Evolutionary conservation across 1,139 yeast species (phyloP).

Genomic region (Nakaseomyces kungkrabaensis): DNA sequence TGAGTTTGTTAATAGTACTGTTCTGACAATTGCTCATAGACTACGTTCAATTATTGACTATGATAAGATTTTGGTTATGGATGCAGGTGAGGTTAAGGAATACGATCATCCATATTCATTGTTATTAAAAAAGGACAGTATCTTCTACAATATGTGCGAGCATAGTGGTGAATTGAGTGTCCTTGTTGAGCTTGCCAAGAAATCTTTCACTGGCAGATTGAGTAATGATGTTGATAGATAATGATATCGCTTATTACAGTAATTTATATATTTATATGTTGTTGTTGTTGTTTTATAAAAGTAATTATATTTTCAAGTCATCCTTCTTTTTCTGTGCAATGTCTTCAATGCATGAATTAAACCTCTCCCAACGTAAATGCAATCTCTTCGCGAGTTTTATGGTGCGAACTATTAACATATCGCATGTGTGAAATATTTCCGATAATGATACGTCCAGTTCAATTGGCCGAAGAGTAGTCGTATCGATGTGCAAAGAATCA

Average conservation of each 20-base stretch:
- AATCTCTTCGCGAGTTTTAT: background rate
- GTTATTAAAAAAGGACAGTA: constrained; percentile 47
- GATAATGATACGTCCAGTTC: background rate
- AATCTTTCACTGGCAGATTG: constrained; percentile 29
- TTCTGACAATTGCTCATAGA: constrained; percentile 87
- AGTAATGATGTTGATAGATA: constrained; percentile 12
- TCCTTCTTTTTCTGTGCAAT: background rate
- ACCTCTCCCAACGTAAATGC: background rate
- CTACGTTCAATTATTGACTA: constrained; percentile 80
- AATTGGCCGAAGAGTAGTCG: background rate
- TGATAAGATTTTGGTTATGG: constrained; percentile 80
- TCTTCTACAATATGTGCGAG: constrained; percentile 75
- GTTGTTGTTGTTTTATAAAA: background rate
- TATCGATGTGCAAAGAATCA: background rate
- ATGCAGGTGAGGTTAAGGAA: constrained; percentile 74
- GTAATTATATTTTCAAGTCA: too few relatives aligned
- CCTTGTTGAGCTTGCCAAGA: constrained; percentile 58
- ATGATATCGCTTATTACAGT: background rate
- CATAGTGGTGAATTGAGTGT: constrained; percentile 81
- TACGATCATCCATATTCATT: constrained; percentile 70
- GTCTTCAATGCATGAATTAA: background rate
- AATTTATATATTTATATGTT: background rate
- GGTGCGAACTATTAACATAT: background rate
- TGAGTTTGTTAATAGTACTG: constrained; percentile 66
- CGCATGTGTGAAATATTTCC: background rate